These are phyloP conservation scores for Iris macrosiphon DNA, from an alignment of 106 monocot species.

Conservation along the genomic window DNA sequence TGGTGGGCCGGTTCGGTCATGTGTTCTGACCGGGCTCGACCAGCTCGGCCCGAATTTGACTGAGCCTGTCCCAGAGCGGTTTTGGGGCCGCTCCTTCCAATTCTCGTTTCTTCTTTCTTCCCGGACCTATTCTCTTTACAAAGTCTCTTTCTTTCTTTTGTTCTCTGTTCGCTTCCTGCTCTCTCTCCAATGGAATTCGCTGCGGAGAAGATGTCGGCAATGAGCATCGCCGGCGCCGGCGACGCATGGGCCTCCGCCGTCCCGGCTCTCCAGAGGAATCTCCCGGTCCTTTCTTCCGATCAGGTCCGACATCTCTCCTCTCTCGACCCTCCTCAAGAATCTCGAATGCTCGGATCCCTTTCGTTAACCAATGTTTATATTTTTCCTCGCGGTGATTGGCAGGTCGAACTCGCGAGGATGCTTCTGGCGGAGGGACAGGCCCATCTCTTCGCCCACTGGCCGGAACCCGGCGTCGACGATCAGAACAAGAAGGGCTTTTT, in stretches of 20 bases:
- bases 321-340: background rate
- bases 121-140: too few relatives aligned
- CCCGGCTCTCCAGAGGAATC: slow-evolving; percentile 55
- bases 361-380: background rate
- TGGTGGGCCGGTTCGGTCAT: too few relatives aligned
- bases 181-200: slow-evolving; percentile 10
- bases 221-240: slow-evolving; percentile 20
- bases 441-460: slow-evolving; percentile 84
- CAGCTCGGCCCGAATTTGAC: too few relatives aligned
- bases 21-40: too few relatives aligned
- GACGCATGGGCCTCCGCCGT: slow-evolving; percentile 36
- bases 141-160: background rate
- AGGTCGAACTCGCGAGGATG: slow-evolving; percentile 79
- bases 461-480: slow-evolving; percentile 70
- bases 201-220: slow-evolving; percentile 18
- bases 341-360: background rate
- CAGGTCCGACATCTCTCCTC: slow-evolving; percentile 19
- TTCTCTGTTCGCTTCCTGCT: background rate
- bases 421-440: slow-evolving; percentile 59
- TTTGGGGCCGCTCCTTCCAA: too few relatives aligned
- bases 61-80: too few relatives aligned
- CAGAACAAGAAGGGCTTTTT: slow-evolving; percentile 62
- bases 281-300: slow-evolving; percentile 40
- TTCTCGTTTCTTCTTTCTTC: too few relatives aligned
- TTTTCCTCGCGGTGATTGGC: background rate